phyloP scores from a whole-genome alignment of 1,284 basidiomycete genomes.

The Ganoderma lucidum region DNA sequence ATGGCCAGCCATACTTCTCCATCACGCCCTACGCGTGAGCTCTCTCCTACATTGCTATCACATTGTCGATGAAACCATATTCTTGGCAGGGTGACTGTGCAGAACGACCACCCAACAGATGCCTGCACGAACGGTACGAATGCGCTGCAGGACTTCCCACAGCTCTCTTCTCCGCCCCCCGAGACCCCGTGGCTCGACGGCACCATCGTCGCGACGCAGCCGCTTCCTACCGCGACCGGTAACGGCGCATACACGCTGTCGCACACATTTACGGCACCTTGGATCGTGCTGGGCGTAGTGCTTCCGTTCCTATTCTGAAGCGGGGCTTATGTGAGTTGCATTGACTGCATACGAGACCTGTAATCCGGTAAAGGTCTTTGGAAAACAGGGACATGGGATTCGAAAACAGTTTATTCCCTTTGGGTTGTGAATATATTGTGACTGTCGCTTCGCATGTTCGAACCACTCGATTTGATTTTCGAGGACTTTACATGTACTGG shows the following conservation, averaged over 20 bases:
- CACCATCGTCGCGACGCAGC: constrained; percentile 33
- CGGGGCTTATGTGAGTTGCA: background rate
- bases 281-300: constrained; percentile 8
- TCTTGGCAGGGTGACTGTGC: constrained; percentile 44
- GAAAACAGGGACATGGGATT: background rate
- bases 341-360: background rate
- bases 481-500: no score
- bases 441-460: no score
- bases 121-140: constrained; percentile 47
- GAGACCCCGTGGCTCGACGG: constrained; percentile 40
- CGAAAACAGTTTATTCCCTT: background rate
- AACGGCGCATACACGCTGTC: constrained; percentile 14
- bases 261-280: background rate
- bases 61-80: background rate
- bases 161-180: constrained; percentile 37
- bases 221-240: constrained; percentile 33
- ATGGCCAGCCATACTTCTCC: constrained; percentile 48
- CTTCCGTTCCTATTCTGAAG: constrained; percentile 3
- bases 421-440: no score
- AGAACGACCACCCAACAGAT: constrained; percentile 44
- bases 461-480: no score
- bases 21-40: constrained; percentile 52
- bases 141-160: constrained; percentile 48
- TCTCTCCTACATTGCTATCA: background rate
- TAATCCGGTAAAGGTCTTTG: background rate